phyloP scores from a whole-genome alignment of 2,329 filamentous ascomycete species.

The Penicillium sp. region DNA sequence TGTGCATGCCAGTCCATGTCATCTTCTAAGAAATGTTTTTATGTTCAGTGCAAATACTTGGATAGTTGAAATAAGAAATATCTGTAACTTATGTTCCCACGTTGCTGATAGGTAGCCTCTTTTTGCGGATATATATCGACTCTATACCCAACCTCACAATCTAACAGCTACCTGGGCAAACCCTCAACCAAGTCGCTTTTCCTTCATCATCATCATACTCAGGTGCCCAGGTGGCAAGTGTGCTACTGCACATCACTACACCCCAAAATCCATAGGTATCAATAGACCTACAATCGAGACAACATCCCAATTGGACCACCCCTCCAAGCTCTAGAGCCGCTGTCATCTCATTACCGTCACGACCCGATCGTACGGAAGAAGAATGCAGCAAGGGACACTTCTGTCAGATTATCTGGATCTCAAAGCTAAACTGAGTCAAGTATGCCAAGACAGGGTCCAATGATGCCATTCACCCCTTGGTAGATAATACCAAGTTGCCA shows the following conservation, averaged over 20 bases:
- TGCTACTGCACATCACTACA: too few relatives aligned
- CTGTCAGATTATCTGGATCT: slow-evolving; percentile 7
- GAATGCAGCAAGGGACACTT: slow-evolving; percentile 19
- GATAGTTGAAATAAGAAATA: too few relatives aligned
- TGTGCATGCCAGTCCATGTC: too few relatives aligned
- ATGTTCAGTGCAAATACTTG: too few relatives aligned
- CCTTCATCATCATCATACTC: too few relatives aligned
- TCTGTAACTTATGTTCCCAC: too few relatives aligned
- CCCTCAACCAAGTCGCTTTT: neutral
- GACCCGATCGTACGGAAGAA: slow-evolving; percentile 7
- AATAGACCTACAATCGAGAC: neutral
- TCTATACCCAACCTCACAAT: too few relatives aligned
- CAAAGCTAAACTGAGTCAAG: slow-evolving; percentile 2
- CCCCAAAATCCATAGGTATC: neutral
- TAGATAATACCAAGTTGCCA: slow-evolving; percentile 10
- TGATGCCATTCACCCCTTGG: slow-evolving; percentile 10
- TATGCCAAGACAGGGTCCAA: slow-evolving; percentile 10
- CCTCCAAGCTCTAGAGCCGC: neutral
- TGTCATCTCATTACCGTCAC: neutral
- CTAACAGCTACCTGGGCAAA: too few relatives aligned
- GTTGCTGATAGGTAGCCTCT: too few relatives aligned
- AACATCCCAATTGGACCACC: neutral
- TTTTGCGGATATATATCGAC: too few relatives aligned
- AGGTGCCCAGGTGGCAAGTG: too few relatives aligned
- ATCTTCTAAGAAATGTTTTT: too few relatives aligned